Base-by-base conservation (phyloP, 2,329 filamentous ascomycete genomes). In the Epichloe festucae region DNA sequence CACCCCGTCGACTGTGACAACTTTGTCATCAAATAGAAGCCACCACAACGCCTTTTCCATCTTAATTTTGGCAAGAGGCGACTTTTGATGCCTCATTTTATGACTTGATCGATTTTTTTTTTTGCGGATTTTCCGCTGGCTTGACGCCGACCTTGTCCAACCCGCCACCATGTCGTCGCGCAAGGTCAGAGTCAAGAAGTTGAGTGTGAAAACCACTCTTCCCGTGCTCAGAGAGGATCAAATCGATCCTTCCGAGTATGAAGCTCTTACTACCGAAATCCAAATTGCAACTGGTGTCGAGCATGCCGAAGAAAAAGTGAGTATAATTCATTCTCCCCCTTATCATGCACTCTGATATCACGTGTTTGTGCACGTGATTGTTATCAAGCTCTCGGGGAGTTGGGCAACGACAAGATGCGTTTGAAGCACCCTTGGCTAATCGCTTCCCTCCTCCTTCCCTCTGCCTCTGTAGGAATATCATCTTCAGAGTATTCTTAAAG, bases 211-310 rank as follows among this genome's bases (percentile, higher is more conserved):
- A 75, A 89, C 89, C 67, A 82, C 83, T 62, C 83, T 96, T 65
- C 84, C 84, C 54, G 84, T 98, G 62, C 79, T 96, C 64, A 82
- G 86, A 68, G 91, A 97, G 73, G 79, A 89, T 69, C 87, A 97
- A 66, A 85, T 97, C 71, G 89, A 96, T 66, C 77, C 85, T 65
- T 79, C 77, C 63, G 81, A 89, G 70, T 95, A 96, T 69, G 88
- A 95, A 71, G 81, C 87, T 62, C 83, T 91, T 66, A 86, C 85
- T 60, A 85, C 85, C 67, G 78, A 87, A 80, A 74, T 82, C 77
- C 72, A 88, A 84, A 89, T 96, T 66, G 89, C 93, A 66, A 96
- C 90, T 59, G 93, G 93, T 70, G 93, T 98, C 62, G 93, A 98
- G 71, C 90, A 95, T 67, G 87, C 84, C 58, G 93, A 98, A 73